A percentile compares a stretch with the other conserved stretches of the same genome.
These are phyloP conservation scores for Neurospora sp. DNA, from an alignment of 495 filamentous ascomycete genomes.

Conservation along the genomic window DNA sequence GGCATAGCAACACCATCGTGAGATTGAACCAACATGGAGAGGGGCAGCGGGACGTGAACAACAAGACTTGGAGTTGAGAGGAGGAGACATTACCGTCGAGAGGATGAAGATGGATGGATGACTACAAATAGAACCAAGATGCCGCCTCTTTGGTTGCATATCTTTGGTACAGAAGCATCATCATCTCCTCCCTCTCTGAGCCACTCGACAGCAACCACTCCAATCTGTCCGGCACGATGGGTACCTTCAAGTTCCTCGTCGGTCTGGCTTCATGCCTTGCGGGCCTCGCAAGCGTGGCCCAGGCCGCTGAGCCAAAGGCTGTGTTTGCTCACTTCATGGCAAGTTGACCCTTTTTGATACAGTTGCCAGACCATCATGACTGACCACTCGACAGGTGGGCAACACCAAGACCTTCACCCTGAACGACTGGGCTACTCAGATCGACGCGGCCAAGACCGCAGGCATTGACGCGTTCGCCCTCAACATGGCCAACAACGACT, in stretches of 20 bases:
- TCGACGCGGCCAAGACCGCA: conserved; percentile 19
- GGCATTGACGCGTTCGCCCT: conserved; percentile 29
- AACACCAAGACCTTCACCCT: conserved; percentile 17
- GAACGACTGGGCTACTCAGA: conserved; percentile 23
- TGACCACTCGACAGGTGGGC: conserved; percentile 13
- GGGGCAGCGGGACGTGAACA: background rate
- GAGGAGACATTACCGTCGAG: background rate
- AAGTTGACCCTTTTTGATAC: background rate
- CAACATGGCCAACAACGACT: conserved; percentile 23
- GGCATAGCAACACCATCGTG: background rate
- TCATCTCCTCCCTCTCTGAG: background rate
- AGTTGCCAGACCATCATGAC: background rate
- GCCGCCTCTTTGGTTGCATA: background rate
- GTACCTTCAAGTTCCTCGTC: background rate
- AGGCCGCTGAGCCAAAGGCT: background rate
- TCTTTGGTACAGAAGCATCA: background rate
- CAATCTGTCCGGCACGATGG: background rate
- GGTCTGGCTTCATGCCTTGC: background rate
- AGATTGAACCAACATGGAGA: background rate
- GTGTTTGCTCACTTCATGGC: conserved; percentile 22
- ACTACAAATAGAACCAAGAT: background rate
- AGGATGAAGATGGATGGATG: background rate
- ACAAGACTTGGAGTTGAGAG: background rate
- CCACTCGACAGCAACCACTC: background rate
- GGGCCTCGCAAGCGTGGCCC: background rate